Evolutionary conservation across 345 rosid species (phyloP).

Genomic region (Eucalyptus dawsonii): DNA sequence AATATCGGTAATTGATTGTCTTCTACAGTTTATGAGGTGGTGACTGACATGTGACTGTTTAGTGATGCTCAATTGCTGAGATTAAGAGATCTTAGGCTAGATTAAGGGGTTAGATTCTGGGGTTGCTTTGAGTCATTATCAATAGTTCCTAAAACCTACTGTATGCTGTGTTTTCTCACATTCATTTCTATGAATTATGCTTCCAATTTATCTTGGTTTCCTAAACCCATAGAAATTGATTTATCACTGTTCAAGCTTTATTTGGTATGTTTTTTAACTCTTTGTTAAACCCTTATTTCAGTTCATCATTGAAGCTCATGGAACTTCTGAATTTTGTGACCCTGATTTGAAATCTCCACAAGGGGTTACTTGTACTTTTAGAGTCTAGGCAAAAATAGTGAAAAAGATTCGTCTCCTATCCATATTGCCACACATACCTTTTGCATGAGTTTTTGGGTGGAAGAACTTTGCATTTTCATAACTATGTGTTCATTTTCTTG

Average conservation of each 20-base stretch:
- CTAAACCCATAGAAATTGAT: not conserved
- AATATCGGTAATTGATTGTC: not conserved
- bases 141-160: not conserved
- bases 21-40: not conserved
- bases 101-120: not conserved
- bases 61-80: not conserved
- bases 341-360: not conserved
- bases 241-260: not conserved
- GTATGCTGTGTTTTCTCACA: not conserved
- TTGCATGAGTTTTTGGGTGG: not conserved
- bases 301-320: not conserved
- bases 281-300: not conserved
- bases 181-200: not conserved
- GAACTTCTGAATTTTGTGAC: not conserved
- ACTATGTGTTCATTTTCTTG: conserved; percentile 9
- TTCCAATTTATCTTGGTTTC: not conserved
- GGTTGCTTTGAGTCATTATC: not conserved
- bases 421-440: not conserved
- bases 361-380: not conserved
- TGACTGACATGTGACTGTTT: not conserved
- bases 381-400: not conserved
- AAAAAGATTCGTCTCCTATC: not conserved
- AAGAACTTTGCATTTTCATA: not conserved
- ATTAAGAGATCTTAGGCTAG: not conserved
- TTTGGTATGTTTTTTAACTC: not conserved